Evolutionary conservation across 805 yeast genomes (phyloP), one percentile per base, ranked within the genome.

Genomic region (Starmerella floricola): DNA sequence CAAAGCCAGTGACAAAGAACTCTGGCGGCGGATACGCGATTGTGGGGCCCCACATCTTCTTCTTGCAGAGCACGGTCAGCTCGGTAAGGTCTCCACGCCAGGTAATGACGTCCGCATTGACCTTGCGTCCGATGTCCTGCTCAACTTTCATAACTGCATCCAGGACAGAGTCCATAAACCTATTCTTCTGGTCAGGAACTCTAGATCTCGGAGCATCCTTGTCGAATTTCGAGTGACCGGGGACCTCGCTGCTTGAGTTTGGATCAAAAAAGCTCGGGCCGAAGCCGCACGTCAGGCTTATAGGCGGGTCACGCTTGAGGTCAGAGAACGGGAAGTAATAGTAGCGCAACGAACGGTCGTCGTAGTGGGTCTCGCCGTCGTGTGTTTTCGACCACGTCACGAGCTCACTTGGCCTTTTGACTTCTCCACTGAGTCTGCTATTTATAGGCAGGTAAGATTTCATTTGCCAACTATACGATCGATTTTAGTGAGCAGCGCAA

Each of bases 391-490:
- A 75, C 57, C 67, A 88, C 3, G 73, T 59, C n/a, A 73, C 67
- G 2, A 88, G 50, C 60, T 88, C 95, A 50, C 78, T 79, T 2
- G 98, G 97, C 59, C 85, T 93, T 54, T 79, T 78, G 40, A 87
- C 66, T 2, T 84, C 74, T 0, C 88, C 76, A 10, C 51, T 51
- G 15, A 56, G 46, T 17, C 62, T 43, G 26, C 55, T 51, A 8
- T 39, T 36, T 6, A 57, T 40, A 6, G 59, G 55, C 24, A 58
- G 42, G 20, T 42, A 28, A 10, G 48, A 41, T 33, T 24, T 8
- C 44, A 37, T 42, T 19, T 11, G 18, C 31, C 15, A 15, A 29
- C n/a, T n/a, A n/a, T n/a, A 26, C 10, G 29, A 26, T 13, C 13
- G 13, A 13, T 26, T 26, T 13, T 26, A n/a, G n/a, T n/a, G n/a